These are phyloP conservation scores for Phlegmacium glaucopus DNA, from an alignment of 768 basidiomycete species.

Conservation along the genomic window DNA sequence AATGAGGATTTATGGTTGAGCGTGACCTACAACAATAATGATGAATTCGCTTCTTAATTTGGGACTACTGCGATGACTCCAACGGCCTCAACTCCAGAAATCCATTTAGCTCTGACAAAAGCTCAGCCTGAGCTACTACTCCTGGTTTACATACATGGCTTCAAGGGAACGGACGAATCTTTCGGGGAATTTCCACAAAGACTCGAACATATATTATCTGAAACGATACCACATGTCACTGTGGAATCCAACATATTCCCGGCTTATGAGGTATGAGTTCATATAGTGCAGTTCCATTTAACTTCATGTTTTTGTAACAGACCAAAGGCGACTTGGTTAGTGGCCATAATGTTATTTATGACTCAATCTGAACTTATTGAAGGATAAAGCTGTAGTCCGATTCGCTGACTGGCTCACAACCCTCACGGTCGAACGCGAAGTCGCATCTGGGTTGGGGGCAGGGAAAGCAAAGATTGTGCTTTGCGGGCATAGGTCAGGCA, in stretches of 20 bases:
- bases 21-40: too few relatives aligned
- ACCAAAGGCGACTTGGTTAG: slow-evolving; percentile 88
- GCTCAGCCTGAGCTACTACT: slow-evolving; percentile 47
- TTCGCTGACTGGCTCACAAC: slow-evolving; percentile 93
- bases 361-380: slow-evolving; percentile 5
- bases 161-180: slow-evolving; percentile 58
- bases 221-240: slow-evolving; percentile 50
- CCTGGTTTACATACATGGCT: slow-evolving; percentile 80
- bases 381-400: slow-evolving; percentile 78
- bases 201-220: slow-evolving; percentile 70
- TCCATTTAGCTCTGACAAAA: slow-evolving; percentile 15
- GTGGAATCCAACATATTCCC: slow-evolving; percentile 86
- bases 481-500: slow-evolving; percentile 79
- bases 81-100: not conserved
- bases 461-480: slow-evolving; percentile 81
- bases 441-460: slow-evolving; percentile 68
- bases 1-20: too few relatives aligned
- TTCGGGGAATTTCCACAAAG: slow-evolving; percentile 78
- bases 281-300: not conserved
- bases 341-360: slow-evolving; percentile 6
- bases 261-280: slow-evolving; percentile 68
- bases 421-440: slow-evolving; percentile 83
- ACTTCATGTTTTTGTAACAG: slow-evolving; percentile 29
- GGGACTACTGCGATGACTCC: not conserved
- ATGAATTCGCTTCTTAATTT: too few relatives aligned